Percentiles rank a stretch among this genome's conserved stretches.
These are phyloP conservation scores for Eremochloa ophiuroides DNA, from an alignment of 176 grass and related monocot genomes.

Conservation along the genomic window DNA sequence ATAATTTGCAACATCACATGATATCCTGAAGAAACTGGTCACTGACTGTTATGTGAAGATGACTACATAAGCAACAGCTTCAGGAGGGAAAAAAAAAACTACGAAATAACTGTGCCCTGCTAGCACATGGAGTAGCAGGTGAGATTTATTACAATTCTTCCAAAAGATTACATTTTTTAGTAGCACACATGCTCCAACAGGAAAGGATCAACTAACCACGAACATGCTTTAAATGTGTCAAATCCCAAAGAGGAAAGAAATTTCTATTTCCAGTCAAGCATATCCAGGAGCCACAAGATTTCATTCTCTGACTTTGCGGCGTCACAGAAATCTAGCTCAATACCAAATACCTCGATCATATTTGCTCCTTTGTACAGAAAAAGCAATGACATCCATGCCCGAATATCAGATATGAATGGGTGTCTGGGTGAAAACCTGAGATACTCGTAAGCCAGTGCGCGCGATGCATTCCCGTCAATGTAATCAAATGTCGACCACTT, in stretches of 20 bases:
- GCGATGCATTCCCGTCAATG: conserved; percentile 52
- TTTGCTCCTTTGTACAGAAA: conserved; percentile 45
- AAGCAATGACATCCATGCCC: conserved; percentile 73
- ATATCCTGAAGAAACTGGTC: not conserved
- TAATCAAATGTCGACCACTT: conserved; percentile 69
- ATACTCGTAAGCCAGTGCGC: conserved; percentile 70
- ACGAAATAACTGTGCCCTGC: not conserved
- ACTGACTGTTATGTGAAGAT: not conserved
- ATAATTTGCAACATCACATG: not conserved
- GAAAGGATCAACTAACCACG: conserved; percentile 11
- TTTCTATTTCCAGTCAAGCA: conserved; percentile 86
- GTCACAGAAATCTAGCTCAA: conserved; percentile 84
- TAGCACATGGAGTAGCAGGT: not conserved
- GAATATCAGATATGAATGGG: conserved; percentile 73
- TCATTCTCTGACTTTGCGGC: conserved; percentile 59
- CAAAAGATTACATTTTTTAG: not conserved
- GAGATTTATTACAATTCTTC: not conserved
- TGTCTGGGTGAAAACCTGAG: conserved; percentile 65
- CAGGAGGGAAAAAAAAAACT: not conserved
- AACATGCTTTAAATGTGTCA: conserved; percentile 34
- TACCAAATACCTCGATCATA: conserved; percentile 59
- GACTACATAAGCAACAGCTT: not conserved
- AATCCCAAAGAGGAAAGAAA: not conserved
- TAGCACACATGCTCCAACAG: conserved; percentile 3
- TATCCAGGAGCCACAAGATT: conserved; percentile 74